Evolutionary conservation across 2,329 filamentous ascomycete species (phyloP).

Genomic region (Beauveria sp.): DNA sequence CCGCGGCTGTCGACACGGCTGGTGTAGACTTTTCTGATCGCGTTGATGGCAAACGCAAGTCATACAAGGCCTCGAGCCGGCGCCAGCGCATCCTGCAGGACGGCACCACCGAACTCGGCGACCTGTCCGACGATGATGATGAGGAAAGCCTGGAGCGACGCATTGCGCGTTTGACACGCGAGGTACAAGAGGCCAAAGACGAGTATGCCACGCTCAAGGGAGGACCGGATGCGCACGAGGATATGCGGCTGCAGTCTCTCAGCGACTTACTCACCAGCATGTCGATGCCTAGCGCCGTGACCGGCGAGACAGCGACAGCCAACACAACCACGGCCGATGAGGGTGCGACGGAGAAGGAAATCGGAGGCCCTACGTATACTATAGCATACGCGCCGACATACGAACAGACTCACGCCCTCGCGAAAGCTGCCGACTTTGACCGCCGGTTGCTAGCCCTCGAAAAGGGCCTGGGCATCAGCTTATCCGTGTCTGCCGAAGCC

Average conservation of each 20-base stretch:
- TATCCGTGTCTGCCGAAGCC: constrained; percentile 56
- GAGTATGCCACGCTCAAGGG: constrained; percentile 50
- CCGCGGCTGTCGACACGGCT: constrained; percentile 65
- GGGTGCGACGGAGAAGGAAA: constrained; percentile 14
- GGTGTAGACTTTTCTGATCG: constrained; percentile 87
- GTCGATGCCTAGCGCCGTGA: constrained; percentile 24
- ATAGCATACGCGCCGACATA: constrained; percentile 58
- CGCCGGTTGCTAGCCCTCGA: constrained; percentile 71
- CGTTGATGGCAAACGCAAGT: constrained; percentile 71
- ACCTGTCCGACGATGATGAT: constrained; percentile 65
- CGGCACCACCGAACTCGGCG: constrained; percentile 60
- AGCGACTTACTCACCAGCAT: constrained; percentile 67
- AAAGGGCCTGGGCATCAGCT: constrained; percentile 69
- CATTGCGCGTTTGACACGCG: constrained; percentile 73
- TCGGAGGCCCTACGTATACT: constrained; percentile 46
- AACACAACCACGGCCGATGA: constrained; percentile 13
- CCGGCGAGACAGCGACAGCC: constrained; percentile 2
- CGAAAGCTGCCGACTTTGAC: constrained; percentile 83
- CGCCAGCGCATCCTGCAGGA: constrained; percentile 55
- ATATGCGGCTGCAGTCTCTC: constrained; percentile 49
- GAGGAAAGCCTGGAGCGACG: constrained; percentile 70
- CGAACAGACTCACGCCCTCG: constrained; percentile 62
- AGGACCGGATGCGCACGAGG: constrained; percentile 30
- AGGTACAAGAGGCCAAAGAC: constrained; percentile 67
- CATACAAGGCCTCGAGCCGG: constrained; percentile 69